A percentile compares a stretch with the other conserved stretches of the same genome.
These are phyloP conservation scores for Westerdykella ornata DNA, from an alignment of 2,329 filamentous ascomycete genomes.

Conservation along the genomic window DNA sequence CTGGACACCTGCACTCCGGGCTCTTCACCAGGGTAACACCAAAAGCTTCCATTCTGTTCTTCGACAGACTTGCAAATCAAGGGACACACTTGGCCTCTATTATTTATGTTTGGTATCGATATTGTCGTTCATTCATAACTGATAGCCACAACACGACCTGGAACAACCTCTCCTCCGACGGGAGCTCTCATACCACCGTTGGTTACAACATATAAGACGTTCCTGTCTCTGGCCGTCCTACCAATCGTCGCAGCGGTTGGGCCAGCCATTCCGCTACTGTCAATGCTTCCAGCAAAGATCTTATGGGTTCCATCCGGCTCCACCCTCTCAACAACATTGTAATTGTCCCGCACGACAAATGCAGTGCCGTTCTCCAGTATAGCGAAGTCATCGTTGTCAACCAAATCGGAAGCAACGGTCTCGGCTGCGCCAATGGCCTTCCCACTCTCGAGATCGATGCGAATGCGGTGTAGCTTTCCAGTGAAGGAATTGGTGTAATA, in stretches of 20 bases:
- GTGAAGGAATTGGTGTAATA: constrained; percentile 20
- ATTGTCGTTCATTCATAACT: not conserved
- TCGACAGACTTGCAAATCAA: no score
- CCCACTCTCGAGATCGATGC: constrained; percentile 7
- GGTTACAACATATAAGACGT: constrained; percentile 8
- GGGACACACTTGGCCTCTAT: no score
- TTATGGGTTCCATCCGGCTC: constrained; percentile 5
- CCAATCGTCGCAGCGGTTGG: constrained; percentile 5
- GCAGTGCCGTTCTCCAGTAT: constrained; percentile 13
- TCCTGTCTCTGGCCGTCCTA: not conserved
- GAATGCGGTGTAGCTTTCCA: constrained; percentile 10
- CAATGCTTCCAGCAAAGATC: constrained; percentile 4
- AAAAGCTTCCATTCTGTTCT: no score
- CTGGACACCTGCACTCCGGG: no score
- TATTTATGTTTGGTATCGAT: no score
- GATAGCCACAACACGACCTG: not conserved
- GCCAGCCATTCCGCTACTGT: constrained; percentile 5
- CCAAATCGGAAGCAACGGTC: constrained; percentile 1
- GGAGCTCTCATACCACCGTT: constrained; percentile 8
- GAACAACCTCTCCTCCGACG: constrained; percentile 3
- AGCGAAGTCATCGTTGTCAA: constrained; percentile 15
- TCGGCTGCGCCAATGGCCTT: constrained; percentile 3
- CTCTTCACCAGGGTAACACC: no score
- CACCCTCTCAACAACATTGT: constrained; percentile 7
- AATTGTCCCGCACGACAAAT: constrained; percentile 4